A percentile compares a stretch with the other conserved stretches of the same genome.
These are phyloP conservation scores for Lactarius tabidus DNA, from an alignment of 768 basidiomycete species.

Conservation along the genomic window DNA sequence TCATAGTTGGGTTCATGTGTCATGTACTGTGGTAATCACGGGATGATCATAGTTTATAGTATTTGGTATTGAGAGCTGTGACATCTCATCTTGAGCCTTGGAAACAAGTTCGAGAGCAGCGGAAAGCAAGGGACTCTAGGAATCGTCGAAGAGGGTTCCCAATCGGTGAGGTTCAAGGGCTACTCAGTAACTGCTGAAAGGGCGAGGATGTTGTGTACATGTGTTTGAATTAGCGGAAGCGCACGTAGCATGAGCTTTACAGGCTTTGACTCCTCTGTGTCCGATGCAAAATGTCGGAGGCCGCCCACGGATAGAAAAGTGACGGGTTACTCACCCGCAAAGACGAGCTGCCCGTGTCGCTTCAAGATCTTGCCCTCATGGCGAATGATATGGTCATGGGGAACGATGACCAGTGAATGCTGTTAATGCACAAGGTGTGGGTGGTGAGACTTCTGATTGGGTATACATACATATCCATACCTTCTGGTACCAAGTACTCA, in stretches of 20 bases:
- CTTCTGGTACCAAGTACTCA: slow-evolving; percentile 61
- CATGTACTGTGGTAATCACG: not conserved
- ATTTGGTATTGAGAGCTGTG: slow-evolving; percentile 20
- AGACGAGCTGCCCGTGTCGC: slow-evolving; percentile 60
- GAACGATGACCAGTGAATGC: slow-evolving; percentile 71
- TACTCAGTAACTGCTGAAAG: slow-evolving; percentile 1
- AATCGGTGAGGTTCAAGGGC: not conserved
- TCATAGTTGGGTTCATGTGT: not conserved
- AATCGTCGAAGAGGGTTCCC: not conserved
- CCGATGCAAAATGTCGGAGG: not conserved
- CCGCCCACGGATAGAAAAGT: not conserved
- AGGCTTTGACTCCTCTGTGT: slow-evolving; percentile 64
- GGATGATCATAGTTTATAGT: slow-evolving; percentile 15
- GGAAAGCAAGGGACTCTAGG: not conserved
- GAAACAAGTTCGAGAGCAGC: slow-evolving; percentile 3
- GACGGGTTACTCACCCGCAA: slow-evolving; percentile 49
- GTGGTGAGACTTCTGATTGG: not conserved
- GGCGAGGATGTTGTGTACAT: slow-evolving; percentile 19
- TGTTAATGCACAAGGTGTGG: slow-evolving; percentile 32
- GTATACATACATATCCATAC: slow-evolving; percentile 35
- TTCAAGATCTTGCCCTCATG: slow-evolving; percentile 42
- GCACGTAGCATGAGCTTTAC: slow-evolving; percentile 59
- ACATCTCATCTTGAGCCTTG: slow-evolving; percentile 12
- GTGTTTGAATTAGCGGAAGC: slow-evolving; percentile 23
- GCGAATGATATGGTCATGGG: slow-evolving; percentile 54